Evolutionary conservation across 306 rosid genomes (phyloP).

Genomic region (Dicorynia guianensis): DNA sequence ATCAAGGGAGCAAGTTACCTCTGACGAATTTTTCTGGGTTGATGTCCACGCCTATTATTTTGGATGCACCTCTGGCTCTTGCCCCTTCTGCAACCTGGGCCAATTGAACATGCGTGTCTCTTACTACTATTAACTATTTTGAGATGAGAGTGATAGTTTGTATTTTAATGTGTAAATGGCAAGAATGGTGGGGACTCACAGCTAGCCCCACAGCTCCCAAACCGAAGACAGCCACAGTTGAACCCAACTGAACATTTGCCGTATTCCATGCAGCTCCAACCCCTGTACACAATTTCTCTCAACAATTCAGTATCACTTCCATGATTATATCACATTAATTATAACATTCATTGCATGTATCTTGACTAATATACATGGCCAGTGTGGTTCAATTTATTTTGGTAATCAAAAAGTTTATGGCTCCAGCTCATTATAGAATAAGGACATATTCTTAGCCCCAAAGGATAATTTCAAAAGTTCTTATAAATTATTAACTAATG

Average conservation of each 20-base stretch:
- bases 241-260: constrained; percentile 64
- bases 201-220: too few relatives aligned
- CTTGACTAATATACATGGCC: too few relatives aligned
- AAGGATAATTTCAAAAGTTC: too few relatives aligned
- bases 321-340: background rate
- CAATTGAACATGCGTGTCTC: constrained; percentile 6
- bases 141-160: too few relatives aligned
- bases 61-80: constrained; percentile 78
- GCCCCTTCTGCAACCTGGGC: constrained; percentile 86
- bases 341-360: too few relatives aligned
- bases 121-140: background rate
- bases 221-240: constrained; percentile 75
- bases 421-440: too few relatives aligned
- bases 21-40: constrained; percentile 63
- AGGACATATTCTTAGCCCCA: too few relatives aligned
- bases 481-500: too few relatives aligned
- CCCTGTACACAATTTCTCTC: constrained; percentile 50
- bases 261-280: constrained; percentile 94
- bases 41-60: constrained; percentile 80
- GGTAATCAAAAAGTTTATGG: too few relatives aligned
- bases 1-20: constrained; percentile 43
- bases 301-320: background rate
- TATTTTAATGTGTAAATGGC: too few relatives aligned
- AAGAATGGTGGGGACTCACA: too few relatives aligned
- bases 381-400: too few relatives aligned